A percentile compares a stretch with the other conserved stretches of the same genome.
phyloP scores from a whole-genome alignment of 768 basidiomycete species.

The Clitopilus passeckerianus region DNA sequence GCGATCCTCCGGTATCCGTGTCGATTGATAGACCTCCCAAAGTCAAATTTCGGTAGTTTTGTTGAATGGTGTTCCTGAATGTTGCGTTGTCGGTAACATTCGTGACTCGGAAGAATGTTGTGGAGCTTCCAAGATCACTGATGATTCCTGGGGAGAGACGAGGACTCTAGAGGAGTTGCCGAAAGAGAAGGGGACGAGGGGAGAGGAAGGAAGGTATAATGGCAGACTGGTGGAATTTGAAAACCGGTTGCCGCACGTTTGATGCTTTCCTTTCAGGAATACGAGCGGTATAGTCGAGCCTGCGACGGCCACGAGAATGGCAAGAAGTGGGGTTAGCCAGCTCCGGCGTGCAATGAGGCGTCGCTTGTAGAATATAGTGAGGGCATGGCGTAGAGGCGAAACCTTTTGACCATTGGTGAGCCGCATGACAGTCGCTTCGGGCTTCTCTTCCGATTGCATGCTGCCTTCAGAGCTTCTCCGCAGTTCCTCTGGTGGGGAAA shows the following conservation, averaged over 20 bases:
- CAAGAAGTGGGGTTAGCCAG: constrained; percentile 62
- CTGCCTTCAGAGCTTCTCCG: constrained; percentile 10
- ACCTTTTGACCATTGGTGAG: constrained; percentile 48
- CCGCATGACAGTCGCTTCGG: constrained; percentile 21
- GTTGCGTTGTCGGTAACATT: constrained; percentile 53
- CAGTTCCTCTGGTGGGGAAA: constrained; percentile 14
- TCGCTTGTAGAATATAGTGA: constrained; percentile 74
- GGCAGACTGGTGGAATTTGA: constrained; percentile 31
- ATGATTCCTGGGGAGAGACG: constrained; percentile 47
- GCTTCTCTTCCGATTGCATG: constrained; percentile 4
- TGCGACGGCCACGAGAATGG: constrained; percentile 48
- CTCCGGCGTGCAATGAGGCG: constrained; percentile 55
- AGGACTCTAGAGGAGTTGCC: constrained; percentile 32
- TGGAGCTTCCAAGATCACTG: constrained; percentile 37
- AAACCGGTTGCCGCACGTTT: constrained; percentile 45
- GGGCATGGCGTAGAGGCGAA: constrained; percentile 58
- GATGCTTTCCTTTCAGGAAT: constrained; percentile 47
- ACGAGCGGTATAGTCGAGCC: constrained; percentile 66
- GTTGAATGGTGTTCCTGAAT: constrained; percentile 48
- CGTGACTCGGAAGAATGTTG: constrained; percentile 25
- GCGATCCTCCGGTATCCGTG: constrained; percentile 35
- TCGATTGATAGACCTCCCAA: constrained; percentile 70
- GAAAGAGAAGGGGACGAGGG: constrained; percentile 25
- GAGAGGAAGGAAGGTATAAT: constrained; percentile 52
- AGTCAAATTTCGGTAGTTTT: constrained; percentile 49